These are phyloP conservation scores for Fraxinus americana DNA, from an alignment of 257 asterid genomes.

Conservation along the genomic window DNA sequence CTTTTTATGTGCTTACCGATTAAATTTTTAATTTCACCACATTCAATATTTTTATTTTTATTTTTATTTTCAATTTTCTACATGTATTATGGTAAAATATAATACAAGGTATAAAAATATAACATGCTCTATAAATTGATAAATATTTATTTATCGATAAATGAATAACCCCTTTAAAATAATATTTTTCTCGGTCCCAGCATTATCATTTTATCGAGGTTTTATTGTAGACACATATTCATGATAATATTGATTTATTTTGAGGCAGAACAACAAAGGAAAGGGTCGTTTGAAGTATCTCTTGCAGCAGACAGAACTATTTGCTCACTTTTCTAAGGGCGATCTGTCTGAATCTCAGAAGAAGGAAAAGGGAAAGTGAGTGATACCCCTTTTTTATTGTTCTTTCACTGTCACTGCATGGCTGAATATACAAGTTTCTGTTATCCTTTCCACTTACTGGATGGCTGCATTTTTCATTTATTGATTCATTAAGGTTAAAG, in stretches of 20 bases:
- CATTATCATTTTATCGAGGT: too few species aligned
- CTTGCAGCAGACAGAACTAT: constrained; percentile 94
- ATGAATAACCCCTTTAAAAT: too few species aligned
- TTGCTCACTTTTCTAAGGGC: constrained; percentile 98
- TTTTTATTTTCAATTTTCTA: too few species aligned
- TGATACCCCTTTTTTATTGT: neutral
- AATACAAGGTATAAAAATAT: too few species aligned
- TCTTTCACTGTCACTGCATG: neutral
- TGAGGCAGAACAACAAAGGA: constrained; percentile 84
- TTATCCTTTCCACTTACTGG: neutral
- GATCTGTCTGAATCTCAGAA: constrained; percentile 66
- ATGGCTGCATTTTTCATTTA: neutral
- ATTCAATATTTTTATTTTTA: too few species aligned
- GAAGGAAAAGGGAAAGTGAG: constrained; percentile 82
- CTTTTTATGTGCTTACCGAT: too few species aligned
- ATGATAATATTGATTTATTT: constrained; percentile 17
- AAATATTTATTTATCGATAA: too few species aligned
- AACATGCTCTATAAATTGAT: too few species aligned
- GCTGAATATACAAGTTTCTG: constrained; percentile 1
- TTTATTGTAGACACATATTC: neutral
- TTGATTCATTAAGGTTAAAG: neutral
- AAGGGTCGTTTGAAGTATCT: constrained; percentile 92
- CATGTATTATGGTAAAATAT: too few species aligned
- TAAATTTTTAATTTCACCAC: too few species aligned
- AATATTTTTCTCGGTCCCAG: too few species aligned